A percentile compares a stretch with the other conserved stretches of the same genome.
These are phyloP conservation scores for Saksenaea oblongispora DNA, from an alignment of 371 early-diverging fungal species.

Conservation along the genomic window DNA sequence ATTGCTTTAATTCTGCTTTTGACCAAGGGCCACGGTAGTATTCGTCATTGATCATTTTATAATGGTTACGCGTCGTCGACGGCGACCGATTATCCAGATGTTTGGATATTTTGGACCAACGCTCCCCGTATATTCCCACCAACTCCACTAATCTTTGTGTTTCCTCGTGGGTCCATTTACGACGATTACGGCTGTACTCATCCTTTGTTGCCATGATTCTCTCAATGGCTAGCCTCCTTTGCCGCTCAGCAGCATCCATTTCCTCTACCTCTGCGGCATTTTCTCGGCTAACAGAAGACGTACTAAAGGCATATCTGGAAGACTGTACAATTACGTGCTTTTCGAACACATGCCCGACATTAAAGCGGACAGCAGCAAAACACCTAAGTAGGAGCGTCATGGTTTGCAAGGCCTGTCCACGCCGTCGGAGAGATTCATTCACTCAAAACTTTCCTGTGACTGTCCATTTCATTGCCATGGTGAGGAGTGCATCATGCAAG, in stretches of 20 bases:
- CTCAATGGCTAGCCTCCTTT: not conserved
- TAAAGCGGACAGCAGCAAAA: not conserved
- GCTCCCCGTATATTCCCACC: not conserved
- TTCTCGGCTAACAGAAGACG: not conserved
- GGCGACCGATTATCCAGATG: slow-evolving; percentile 24
- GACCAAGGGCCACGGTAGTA: slow-evolving; percentile 33
- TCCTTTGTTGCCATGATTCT: not conserved
- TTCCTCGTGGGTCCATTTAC: slow-evolving; percentile 15
- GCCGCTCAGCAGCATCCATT: not conserved
- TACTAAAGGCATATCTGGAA: not conserved
- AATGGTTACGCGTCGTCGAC: slow-evolving; percentile 18
- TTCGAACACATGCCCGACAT: not conserved
- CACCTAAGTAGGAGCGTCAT: not conserved
- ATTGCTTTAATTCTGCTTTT: slow-evolving; percentile 19
- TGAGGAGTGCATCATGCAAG: too few species aligned
- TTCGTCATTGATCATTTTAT: slow-evolving; percentile 5
- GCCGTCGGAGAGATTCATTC: too few species aligned
- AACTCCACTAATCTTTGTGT: slow-evolving; percentile 4
- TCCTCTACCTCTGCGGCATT: not conserved
- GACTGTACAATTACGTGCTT: not conserved
- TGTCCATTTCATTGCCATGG: too few species aligned
- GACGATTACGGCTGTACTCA: slow-evolving; percentile 8
- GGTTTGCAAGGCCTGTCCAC: too few species aligned
- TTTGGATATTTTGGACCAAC: slow-evolving; percentile 14
- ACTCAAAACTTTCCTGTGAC: too few species aligned